phyloP scores from a whole-genome alignment of 495 filamentous ascomycete genomes.

The Echria macrotheca region DNA sequence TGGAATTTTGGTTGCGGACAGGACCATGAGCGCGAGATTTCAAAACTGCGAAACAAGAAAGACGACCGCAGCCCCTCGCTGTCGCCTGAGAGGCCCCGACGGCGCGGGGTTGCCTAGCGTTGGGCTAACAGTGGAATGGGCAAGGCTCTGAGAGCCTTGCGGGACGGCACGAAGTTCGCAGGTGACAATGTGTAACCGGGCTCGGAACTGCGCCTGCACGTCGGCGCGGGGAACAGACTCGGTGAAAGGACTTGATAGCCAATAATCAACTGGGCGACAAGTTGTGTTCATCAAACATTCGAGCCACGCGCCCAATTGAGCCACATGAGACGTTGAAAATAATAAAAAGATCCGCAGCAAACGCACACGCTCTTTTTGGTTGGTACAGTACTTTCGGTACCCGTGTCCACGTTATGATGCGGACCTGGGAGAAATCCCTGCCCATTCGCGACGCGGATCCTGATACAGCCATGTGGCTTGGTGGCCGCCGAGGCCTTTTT shows the following conservation, averaged over 20 bases:
- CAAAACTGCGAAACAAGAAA: neutral
- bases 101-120: neutral
- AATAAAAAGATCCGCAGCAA: neutral
- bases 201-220: neutral
- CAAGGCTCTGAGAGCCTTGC: neutral
- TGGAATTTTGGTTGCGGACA: neutral
- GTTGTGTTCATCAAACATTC: conserved; percentile 4
- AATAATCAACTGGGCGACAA: neutral
- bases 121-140: neutral
- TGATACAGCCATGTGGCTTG: no score
- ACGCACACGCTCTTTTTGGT: no score
- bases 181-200: no score
- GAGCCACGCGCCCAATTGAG: neutral
- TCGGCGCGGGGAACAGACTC: neutral
- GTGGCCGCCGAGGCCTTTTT: no score
- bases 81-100: neutral
- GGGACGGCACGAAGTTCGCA: no score
- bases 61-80: neutral
- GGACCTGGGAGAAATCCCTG: no score
- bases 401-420: no score
- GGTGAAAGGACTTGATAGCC: neutral
- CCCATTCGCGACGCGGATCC: no score
- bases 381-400: no score
- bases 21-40: neutral
- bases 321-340: neutral